Percentiles rank a stretch among this genome's conserved stretches.
phyloP scores from a whole-genome alignment of 805 yeast species.

The Saccharomycopsis fibuligera region DNA sequence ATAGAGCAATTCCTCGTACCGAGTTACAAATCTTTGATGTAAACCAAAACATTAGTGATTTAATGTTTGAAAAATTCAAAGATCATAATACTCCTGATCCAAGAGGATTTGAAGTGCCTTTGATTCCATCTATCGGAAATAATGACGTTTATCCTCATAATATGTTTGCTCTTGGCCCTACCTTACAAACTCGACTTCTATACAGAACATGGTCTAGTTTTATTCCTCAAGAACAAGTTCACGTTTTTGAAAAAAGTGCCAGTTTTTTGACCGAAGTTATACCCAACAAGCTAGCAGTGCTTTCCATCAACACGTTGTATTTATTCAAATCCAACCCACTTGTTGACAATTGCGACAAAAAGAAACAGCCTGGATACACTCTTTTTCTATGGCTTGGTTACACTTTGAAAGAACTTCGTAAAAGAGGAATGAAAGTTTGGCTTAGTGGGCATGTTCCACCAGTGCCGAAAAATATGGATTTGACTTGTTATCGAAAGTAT shows the following conservation, averaged over 20 bases:
- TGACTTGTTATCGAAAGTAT: slow-evolving; percentile 66
- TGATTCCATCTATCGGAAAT: slow-evolving; percentile 75
- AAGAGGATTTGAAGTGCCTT: slow-evolving; percentile 38
- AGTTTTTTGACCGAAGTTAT: slow-evolving; percentile 73
- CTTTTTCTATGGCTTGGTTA: slow-evolving; percentile 73
- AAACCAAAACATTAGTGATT: slow-evolving; percentile 51
- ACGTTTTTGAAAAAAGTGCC: slow-evolving; percentile 67
- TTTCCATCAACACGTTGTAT: slow-evolving; percentile 74
- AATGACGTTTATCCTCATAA: slow-evolving; percentile 90
- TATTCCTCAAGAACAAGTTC: slow-evolving; percentile 72
- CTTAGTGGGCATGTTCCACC: slow-evolving; percentile 87
- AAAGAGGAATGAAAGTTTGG: slow-evolving; percentile 79
- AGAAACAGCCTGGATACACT: slow-evolving; percentile 75
- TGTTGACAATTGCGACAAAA: slow-evolving; percentile 70
- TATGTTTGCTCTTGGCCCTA: slow-evolving; percentile 79
- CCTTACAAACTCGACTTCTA: slow-evolving; percentile 77
- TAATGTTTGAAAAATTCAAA: slow-evolving; percentile 47
- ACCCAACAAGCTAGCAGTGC: slow-evolving; percentile 69
- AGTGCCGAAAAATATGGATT: slow-evolving; percentile 67
- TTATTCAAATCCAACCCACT: slow-evolving; percentile 72
- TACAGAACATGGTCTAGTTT: slow-evolving; percentile 67
- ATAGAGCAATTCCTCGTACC: slow-evolving; percentile 65
- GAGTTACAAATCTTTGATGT: slow-evolving; percentile 64
- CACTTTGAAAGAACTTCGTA: slow-evolving; percentile 65
- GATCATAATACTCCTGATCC: slow-evolving; percentile 36